Evolutionary conservation across 2,329 filamentous ascomycete genomes (phyloP), one percentile per base, ranked within the genome.

Genomic region (Colletotrichum sp.): DNA sequence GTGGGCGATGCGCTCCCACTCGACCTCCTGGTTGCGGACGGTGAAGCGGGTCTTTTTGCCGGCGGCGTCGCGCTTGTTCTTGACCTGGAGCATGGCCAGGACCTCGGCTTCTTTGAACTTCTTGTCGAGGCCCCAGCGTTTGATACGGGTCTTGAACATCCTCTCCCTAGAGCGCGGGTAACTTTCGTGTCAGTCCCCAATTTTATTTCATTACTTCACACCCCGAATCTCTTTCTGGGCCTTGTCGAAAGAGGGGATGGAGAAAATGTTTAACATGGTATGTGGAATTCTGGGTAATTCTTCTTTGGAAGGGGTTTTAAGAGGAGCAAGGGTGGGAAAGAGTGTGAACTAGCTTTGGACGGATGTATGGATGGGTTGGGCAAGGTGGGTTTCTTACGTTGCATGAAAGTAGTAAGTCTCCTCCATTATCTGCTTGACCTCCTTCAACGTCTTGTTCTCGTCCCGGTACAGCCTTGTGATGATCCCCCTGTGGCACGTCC

Each of bases 21-120:
- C n/a, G 28, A 74, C 61, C 3, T 60, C 28, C 18, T 72, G 72
- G 21, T 66, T 10, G 1, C 72, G 72, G 30, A 74, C 24, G 16
- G n/a, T 24, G 36, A 74, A 67, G 13, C 10, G 21, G 1, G 67
- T 60, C 18, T 36, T 48, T n/a, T 74, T 74, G 12, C 68, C 68
- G 2, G 9, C 26, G 6, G 52, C 61, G 1, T 71, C 72, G 16
- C 68, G 72, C 16, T 74, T 8, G 8, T 18, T 28, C 61, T 61
- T 74, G 18, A 61, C 36, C 18, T n/a, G 48, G 4, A 74, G 36
- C 10, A 74, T 72, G 8, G 10, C 28, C 10, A 60, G 7, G 21
- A 71, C 72, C 9, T 71, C 72, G 2, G 34, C 67, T 28, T 74
- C 60, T 32, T 74, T 74, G 32, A 74, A 26, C 26, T 74, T 74